phyloP scores from a whole-genome alignment of 805 yeast species.

The Priceomyces haplophilus region DNA sequence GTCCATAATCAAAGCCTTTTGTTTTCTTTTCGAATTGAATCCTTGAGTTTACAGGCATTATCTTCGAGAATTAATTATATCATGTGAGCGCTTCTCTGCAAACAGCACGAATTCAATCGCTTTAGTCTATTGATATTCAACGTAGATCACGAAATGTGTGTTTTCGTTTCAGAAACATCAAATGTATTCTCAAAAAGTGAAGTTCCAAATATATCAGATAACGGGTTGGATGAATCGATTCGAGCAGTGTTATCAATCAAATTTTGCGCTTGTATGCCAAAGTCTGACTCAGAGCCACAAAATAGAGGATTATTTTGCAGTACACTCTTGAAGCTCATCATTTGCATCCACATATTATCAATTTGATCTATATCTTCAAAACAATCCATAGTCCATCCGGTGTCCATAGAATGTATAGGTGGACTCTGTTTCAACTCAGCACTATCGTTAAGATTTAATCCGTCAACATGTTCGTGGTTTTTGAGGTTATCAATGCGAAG shows the following conservation, averaged over 20 bases:
- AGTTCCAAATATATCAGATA: background rate
- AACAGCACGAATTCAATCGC: no score
- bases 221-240: background rate
- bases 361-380: background rate
- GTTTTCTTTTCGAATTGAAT: no score
- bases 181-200: background rate
- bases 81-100: no score
- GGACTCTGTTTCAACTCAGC: background rate
- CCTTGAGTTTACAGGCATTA: no score
- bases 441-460: background rate
- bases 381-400: background rate
- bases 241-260: background rate
- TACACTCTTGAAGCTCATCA: constrained; percentile 2
- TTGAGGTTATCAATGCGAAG: background rate
- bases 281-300: background rate
- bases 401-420: background rate
- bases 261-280: background rate
- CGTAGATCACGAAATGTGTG: no score
- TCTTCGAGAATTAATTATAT: no score
- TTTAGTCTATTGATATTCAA: no score
- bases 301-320: no score
- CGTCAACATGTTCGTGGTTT: background rate
- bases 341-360: constrained; percentile 4
- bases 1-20: no score
- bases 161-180: no score